Evolutionary conservation across 768 basidiomycete genomes (phyloP).

Genomic region (Amanita thiersii): DNA sequence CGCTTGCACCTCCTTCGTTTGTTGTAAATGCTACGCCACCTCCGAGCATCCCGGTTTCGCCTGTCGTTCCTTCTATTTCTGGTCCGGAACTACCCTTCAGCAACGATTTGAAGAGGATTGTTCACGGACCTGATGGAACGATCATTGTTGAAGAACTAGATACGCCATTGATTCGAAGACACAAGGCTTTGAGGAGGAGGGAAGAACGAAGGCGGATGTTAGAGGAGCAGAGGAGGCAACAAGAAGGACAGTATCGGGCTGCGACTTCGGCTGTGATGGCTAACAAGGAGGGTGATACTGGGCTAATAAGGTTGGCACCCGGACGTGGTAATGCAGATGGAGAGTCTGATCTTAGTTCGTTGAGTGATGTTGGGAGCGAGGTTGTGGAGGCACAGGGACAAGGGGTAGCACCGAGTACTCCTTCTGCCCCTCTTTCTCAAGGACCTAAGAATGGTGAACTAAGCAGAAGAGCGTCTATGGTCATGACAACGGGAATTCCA

Average conservation of each 20-base stretch:
- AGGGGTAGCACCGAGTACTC: background rate
- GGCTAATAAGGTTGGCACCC: background rate
- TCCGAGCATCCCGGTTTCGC: background rate
- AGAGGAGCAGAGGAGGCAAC: slow-evolving; percentile 14
- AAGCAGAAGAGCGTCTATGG: slow-evolving; percentile 5
- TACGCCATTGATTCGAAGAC: slow-evolving; percentile 57
- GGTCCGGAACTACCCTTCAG: slow-evolving; percentile 7
- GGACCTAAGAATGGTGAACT: slow-evolving; percentile 5
- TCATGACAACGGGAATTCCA: slow-evolving; percentile 14
- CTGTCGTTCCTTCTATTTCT: background rate
- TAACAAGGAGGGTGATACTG: background rate
- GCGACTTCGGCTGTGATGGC: slow-evolving; percentile 10
- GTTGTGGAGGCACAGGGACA: background rate
- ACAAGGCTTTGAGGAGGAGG: slow-evolving; percentile 44
- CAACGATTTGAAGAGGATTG: slow-evolving; percentile 16
- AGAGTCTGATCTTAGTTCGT: slow-evolving; percentile 10
- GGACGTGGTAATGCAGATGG: background rate
- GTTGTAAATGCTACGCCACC: background rate
- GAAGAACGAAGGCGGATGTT: slow-evolving; percentile 23
- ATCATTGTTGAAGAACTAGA: slow-evolving; percentile 68
- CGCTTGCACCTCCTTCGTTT: background rate
- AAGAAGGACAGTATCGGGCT: slow-evolving; percentile 1
- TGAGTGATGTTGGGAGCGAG: slow-evolving; percentile 7
- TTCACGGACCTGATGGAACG: slow-evolving; percentile 31
- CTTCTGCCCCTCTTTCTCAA: slow-evolving; percentile 1